Conservation (phyloP, 192 early-diverging fungal species). For the Podila epigama region DNA sequence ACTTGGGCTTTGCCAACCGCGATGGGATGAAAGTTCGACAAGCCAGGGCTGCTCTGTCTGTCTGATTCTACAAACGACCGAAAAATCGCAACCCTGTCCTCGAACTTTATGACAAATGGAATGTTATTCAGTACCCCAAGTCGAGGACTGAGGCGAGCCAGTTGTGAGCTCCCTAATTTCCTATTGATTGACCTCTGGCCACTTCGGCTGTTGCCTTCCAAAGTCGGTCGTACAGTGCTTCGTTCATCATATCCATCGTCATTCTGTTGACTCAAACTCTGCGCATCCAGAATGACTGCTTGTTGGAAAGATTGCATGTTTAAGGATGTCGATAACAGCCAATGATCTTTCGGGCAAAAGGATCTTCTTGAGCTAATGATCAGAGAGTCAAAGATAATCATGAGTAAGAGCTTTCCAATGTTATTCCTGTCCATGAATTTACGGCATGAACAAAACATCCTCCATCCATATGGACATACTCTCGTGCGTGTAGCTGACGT, state of each 20-base stretch:
- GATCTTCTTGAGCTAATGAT: conserved; percentile 68
- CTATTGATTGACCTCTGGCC: conserved; percentile 15
- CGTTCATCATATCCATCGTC: conserved; percentile 10
- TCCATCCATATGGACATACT: conserved; percentile 64
- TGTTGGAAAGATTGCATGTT: conserved; percentile 66
- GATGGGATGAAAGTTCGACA: conserved; percentile 9
- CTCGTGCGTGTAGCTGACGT: conserved; percentile 78
- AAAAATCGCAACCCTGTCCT: conserved; percentile 87
- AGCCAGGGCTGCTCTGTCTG: conserved; percentile 38
- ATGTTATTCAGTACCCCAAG: conserved; percentile 77
- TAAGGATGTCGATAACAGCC: conserved; percentile 66
- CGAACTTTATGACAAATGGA: conserved; percentile 94
- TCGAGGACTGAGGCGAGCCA: conserved; percentile 57
- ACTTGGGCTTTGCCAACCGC: conserved; percentile 60
- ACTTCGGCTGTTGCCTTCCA: conserved; percentile 8
- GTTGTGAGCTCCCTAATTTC: conserved; percentile 18
- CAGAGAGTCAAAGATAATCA: too few species aligned
- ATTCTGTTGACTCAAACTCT: conserved; percentile 50
- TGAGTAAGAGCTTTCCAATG: too few species aligned
- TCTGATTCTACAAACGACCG: conserved; percentile 79
- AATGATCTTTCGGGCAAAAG: conserved; percentile 73
- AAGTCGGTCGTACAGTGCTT: conserved; percentile 8
- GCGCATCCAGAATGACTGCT: conserved; percentile 61
- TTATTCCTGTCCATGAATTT: too few species aligned
- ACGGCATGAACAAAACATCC: too few species aligned